phyloP scores from a whole-genome alignment of 192 early-diverging fungal species.

The Gonapodya prolifera region DNA sequence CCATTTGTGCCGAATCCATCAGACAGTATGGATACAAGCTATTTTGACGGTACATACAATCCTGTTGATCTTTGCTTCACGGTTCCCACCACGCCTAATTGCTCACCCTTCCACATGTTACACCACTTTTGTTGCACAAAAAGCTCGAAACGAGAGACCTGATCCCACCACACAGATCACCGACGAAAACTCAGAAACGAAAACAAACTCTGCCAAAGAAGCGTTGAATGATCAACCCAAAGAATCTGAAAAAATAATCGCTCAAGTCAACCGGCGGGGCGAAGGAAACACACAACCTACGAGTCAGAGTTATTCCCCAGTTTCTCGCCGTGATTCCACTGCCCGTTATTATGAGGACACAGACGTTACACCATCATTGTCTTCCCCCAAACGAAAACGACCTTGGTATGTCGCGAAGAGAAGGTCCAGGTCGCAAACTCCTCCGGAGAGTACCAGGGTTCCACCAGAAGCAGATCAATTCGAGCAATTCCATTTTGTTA shows the following conservation, averaged over 20 bases:
- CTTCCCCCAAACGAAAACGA: neutral
- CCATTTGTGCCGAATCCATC: slow-evolving; percentile 75
- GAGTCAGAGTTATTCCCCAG: no score
- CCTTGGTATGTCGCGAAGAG: neutral
- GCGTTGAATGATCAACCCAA: no score
- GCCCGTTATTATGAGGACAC: neutral
- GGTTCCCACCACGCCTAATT: neutral
- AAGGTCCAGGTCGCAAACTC: no score
- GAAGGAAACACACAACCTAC: no score
- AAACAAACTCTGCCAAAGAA: no score
- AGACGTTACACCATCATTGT: neutral
- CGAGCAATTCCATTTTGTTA: neutral
- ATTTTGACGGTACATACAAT: slow-evolving; percentile 59
- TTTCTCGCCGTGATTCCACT: neutral
- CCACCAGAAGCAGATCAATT: neutral
- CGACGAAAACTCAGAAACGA: neutral
- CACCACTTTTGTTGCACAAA: no score
- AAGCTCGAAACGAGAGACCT: slow-evolving; percentile 56
- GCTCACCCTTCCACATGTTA: no score
- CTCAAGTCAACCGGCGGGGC: no score
- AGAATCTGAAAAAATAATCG: no score
- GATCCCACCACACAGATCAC: slow-evolving; percentile 22
- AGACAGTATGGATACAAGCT: slow-evolving; percentile 78
- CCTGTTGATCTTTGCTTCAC: slow-evolving; percentile 2
- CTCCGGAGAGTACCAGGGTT: neutral